Conservation (phyloP, 176 grass and related monocot species). For the Cocos nucifera region DNA sequence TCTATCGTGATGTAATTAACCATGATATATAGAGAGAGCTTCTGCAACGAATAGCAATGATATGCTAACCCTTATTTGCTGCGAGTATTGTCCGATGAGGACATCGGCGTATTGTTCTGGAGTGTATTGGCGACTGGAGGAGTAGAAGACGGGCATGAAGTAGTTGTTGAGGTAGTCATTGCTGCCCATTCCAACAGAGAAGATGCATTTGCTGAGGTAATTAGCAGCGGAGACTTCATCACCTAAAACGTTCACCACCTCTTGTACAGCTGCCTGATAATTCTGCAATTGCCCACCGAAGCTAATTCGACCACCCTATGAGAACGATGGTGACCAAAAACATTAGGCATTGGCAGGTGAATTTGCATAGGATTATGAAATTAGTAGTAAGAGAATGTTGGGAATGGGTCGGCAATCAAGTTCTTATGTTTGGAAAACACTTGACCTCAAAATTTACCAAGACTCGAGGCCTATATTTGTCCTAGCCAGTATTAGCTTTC, state of each 20-base stretch:
- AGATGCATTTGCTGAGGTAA: constrained; percentile 87
- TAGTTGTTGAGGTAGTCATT: constrained; percentile 99
- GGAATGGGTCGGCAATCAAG: too few species aligned
- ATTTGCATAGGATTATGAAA: too few species aligned
- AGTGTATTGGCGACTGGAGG: constrained; percentile 55
- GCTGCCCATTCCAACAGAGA: constrained; percentile 84
- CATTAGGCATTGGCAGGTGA: too few species aligned
- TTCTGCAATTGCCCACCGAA: constrained; percentile 59
- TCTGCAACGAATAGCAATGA: too few species aligned
- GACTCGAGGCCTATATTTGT: too few species aligned
- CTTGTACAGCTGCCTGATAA: constrained; percentile 62
- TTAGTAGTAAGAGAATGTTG: too few species aligned
- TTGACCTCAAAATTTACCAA: too few species aligned
- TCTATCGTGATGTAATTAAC: too few species aligned
- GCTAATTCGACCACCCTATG: constrained; percentile 52
- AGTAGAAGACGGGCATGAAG: constrained; percentile 77
- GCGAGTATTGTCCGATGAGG: constrained; percentile 49
- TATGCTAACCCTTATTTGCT: constrained; percentile 39
- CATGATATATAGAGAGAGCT: too few species aligned
- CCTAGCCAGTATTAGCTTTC: too few species aligned
- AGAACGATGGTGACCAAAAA: too few species aligned
- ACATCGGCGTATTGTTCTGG: constrained; percentile 63
- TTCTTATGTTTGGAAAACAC: too few species aligned
- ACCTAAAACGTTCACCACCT: constrained; percentile 57
- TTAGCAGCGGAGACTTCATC: constrained; percentile 49